Evolutionary conservation across 306 rosid species (phyloP), one percentile per base, ranked within the genome.

Genomic region (Fragaria ananassa): DNA sequence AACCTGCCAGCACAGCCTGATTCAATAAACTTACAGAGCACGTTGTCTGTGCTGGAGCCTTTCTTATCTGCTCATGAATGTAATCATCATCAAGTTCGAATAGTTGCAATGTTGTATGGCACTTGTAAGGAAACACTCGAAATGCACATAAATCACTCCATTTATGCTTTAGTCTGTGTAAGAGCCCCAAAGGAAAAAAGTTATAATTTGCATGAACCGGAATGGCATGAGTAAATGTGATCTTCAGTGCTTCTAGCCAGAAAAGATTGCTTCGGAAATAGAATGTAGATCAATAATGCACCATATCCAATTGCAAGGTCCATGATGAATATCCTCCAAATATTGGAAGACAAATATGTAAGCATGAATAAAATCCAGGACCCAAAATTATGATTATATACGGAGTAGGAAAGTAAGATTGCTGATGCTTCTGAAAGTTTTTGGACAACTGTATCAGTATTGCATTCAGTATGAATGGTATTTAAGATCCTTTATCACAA

Each of bases 81-180:
- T 90, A 92, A 79, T 92, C 99, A 88, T 95, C 99, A 47, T 75
- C 87, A 67, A 95, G 94, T 79, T 92, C 98, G 69, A 89, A 89
- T 21, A 95, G 85, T 83, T 92, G 96, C 78, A 95, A 86, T 66
- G 97, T 89, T 21, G 97, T 95, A 83, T 92, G 97, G 74, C 90
- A 79, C 92, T 92, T 95, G 90, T 54, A 71, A 71, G 98, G 98
- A 82, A 91, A 95, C 74, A 88, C 87, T 74, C 86, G 91, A 76
- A 95, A 95, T 74, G 92, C 85, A 86, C 97, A 85, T 79, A 95
- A 79, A 75, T 92, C 97, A 77, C 69, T 87, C 88, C 91, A 91
- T 81, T 88, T 86, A 61, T 79, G 91, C 46, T 80, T 89, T 74
- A 58, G 76, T 75, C 97, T 94, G 84, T 70, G 79, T 53, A 63